Evolutionary conservation across 768 basidiomycete species (phyloP).

Genomic region (Tylopilus rubrobrunneus): DNA sequence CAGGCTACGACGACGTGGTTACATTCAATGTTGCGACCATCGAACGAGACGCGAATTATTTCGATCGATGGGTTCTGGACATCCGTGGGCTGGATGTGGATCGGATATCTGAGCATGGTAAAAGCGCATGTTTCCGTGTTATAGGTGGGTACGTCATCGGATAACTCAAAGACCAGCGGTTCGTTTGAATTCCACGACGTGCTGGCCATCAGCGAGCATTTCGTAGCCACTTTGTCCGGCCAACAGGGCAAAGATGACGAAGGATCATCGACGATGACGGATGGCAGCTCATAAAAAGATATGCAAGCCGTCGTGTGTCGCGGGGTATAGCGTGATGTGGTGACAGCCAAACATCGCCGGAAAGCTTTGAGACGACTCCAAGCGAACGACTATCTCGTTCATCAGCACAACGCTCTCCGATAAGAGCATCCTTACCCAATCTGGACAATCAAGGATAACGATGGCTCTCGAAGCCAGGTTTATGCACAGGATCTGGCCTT

Average conservation of each 20-base stretch:
- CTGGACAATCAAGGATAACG: constrained; percentile 13
- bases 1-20: constrained; percentile 2
- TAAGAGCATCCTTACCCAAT: constrained; percentile 12
- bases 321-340: neutral
- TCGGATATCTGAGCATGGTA: constrained; percentile 11
- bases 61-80: neutral
- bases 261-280: constrained; percentile 9
- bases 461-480: constrained; percentile 15
- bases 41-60: constrained; percentile 13
- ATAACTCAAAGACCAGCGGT: constrained; percentile 8
- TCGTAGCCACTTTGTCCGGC: constrained; percentile 11
- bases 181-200: constrained; percentile 14
- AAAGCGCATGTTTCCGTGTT: constrained; percentile 8
- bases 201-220: constrained; percentile 6
- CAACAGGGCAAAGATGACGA: constrained; percentile 6
- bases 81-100: neutral
- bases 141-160: constrained; percentile 9
- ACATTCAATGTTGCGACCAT: constrained; percentile 5
- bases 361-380: constrained; percentile 17
- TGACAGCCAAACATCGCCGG: constrained; percentile 4
- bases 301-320: constrained; percentile 2
- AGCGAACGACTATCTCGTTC: constrained; percentile 4
- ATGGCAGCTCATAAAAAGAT: constrained; percentile 16
- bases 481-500: constrained; percentile 16
- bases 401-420: constrained; percentile 1